Evolutionary conservation across 192 early-diverging fungal species (phyloP).

Genomic region (Coemansia sp.): DNA sequence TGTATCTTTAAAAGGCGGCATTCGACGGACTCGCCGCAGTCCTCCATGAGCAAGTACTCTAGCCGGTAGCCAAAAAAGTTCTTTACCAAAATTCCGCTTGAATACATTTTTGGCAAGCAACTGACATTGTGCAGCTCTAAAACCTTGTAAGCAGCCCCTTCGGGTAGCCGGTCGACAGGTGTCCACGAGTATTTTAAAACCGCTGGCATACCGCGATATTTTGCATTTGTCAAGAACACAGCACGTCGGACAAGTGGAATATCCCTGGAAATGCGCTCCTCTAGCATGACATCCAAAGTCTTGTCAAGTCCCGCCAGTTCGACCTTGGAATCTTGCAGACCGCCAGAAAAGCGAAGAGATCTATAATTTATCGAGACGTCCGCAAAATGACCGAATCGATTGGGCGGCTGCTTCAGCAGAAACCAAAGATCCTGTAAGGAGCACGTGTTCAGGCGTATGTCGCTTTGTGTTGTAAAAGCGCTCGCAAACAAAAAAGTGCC

Average conservation of each 20-base stretch:
- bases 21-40: constrained; percentile 10
- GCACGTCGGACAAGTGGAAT: neutral
- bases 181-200: neutral
- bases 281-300: neutral
- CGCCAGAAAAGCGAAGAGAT: neutral
- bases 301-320: neutral
- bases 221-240: neutral
- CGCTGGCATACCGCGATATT: neutral
- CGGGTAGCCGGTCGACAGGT: neutral
- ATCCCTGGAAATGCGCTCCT: neutral
- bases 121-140: neutral
- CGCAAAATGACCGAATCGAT: constrained; percentile 4
- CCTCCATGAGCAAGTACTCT: constrained; percentile 14
- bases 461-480: too few species aligned
- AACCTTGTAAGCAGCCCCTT: constrained; percentile 16
- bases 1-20: too few species aligned
- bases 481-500: neutral
- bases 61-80: constrained; percentile 20
- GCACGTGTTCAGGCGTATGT: neutral
- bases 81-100: constrained; percentile 6
- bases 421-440: constrained; percentile 5
- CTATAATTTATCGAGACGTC: neutral
- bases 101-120: neutral
- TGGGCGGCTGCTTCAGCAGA: neutral
- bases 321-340: neutral